Percentiles rank a stretch among this genome's conserved stretches.
Conservation (phyloP, 345 rosid genomes). For the Rhodomyrtus tomentosa region DNA sequence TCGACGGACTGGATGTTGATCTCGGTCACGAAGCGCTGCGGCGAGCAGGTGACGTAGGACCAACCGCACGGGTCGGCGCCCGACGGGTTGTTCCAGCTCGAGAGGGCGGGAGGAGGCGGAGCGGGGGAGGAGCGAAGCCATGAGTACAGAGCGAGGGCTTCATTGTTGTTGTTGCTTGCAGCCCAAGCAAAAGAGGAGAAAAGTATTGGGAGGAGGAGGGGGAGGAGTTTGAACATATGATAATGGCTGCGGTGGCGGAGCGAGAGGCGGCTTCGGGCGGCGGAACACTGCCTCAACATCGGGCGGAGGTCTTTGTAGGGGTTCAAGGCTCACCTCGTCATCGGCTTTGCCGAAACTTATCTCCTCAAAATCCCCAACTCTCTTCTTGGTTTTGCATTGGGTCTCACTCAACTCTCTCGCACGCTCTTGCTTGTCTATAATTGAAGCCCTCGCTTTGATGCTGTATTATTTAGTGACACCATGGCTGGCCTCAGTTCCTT, state of each 20-base stretch:
- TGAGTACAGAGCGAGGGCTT: slow-evolving; percentile 30
- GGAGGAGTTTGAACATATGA: not conserved
- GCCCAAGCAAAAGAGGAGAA: slow-evolving; percentile 6
- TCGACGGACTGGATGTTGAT: slow-evolving; percentile 44
- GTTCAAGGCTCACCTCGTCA: slow-evolving; percentile 24
- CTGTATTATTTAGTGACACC: not conserved
- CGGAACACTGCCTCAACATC: slow-evolving; percentile 5
- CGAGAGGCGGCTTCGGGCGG: slow-evolving; percentile 2
- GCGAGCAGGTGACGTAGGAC: slow-evolving; percentile 51
- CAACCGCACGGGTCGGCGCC: slow-evolving; percentile 60
- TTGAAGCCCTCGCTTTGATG: not conserved
- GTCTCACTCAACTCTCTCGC: slow-evolving; percentile 32
- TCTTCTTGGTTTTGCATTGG: slow-evolving; percentile 24
- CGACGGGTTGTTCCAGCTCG: slow-evolving; percentile 38
- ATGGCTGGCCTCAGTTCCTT: slow-evolving; percentile 9
- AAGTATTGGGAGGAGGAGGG: slow-evolving; percentile 13
- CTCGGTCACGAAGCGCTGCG: slow-evolving; percentile 32
- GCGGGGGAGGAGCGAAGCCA: slow-evolving; percentile 41
- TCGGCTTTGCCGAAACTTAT: slow-evolving; percentile 20
- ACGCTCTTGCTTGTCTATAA: not conserved
- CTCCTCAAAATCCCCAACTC: not conserved
- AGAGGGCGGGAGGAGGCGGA: slow-evolving; percentile 27
- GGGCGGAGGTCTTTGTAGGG: slow-evolving; percentile 3
- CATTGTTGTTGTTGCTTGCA: slow-evolving; percentile 27
- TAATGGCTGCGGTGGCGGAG: not conserved